Conservation (phyloP, 805 yeast genomes). For the Candida quercuum region DNA sequence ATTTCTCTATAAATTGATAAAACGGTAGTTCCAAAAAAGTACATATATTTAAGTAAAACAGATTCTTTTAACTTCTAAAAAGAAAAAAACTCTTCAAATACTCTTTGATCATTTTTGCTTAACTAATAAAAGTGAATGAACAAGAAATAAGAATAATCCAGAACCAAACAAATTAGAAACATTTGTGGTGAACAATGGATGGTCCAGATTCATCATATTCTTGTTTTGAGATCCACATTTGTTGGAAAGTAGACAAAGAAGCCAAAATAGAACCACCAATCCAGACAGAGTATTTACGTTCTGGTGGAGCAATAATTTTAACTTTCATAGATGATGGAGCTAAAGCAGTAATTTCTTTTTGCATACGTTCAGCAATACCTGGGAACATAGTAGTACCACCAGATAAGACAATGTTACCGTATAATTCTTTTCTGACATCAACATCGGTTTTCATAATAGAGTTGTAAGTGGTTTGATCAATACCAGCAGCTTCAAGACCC, state of each 20-base stretch:
- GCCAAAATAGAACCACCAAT: constrained; percentile 99
- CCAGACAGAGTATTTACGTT: constrained; percentile 99
- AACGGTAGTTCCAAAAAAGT: no score
- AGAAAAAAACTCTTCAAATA: no score
- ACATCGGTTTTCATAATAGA: constrained; percentile 96
- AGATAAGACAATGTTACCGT: constrained; percentile 98
- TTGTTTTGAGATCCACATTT: constrained; percentile 99
- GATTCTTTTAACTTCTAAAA: not conserved
- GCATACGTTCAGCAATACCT: constrained; percentile 99
- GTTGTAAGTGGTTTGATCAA: constrained; percentile 82
- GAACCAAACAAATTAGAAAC: constrained; percentile 32
- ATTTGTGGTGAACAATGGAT: constrained; percentile 74
- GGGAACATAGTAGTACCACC: constrained; percentile 99
- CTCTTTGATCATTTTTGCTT: no score
- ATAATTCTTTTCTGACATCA: constrained; percentile 97
- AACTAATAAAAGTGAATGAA: not conserved
- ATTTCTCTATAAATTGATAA: no score
- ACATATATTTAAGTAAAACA: not conserved
- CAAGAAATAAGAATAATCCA: not conserved
- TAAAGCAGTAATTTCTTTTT: constrained; percentile 98
- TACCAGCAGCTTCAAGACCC: constrained; percentile 94
- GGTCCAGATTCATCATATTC: constrained; percentile 99
- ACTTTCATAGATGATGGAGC: constrained; percentile 99
- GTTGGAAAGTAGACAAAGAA: constrained; percentile 98
- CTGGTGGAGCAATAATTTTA: constrained; percentile 99